phyloP scores from a whole-genome alignment of 1,139 yeast species.

The Saccharomyces hybrid region DNA sequence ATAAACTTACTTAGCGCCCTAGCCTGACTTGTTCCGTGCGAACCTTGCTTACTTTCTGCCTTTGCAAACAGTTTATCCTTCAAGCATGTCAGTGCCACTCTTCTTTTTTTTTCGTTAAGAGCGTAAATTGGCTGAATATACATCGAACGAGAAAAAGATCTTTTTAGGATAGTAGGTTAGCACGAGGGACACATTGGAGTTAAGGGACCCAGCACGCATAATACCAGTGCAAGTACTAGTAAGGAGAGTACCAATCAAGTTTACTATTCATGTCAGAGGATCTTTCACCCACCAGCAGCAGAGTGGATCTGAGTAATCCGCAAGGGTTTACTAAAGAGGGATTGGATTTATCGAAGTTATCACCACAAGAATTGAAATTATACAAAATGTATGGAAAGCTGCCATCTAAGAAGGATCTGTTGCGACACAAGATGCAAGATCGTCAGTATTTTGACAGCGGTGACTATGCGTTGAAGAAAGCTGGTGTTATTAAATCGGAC shows the following conservation, averaged over 20 bases:
- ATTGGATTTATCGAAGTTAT: constrained; percentile 48
- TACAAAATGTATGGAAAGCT: constrained; percentile 80
- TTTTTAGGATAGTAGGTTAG: not conserved
- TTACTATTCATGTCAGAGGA: constrained; percentile 13
- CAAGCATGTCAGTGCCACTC: not conserved
- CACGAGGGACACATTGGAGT: not conserved
- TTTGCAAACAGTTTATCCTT: not conserved
- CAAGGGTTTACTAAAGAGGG: constrained; percentile 14
- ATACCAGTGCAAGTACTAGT: not conserved
- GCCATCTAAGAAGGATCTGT: constrained; percentile 78
- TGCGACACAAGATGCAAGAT: constrained; percentile 73
- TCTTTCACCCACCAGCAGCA: constrained; percentile 28
- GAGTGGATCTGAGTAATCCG: constrained; percentile 16
- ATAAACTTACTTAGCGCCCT: not conserved
- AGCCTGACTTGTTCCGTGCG: not conserved
- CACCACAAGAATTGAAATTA: constrained; percentile 62
- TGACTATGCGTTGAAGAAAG: constrained; percentile 90
- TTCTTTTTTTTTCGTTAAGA: not conserved
- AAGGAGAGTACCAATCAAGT: not conserved
- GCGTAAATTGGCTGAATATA: not conserved
- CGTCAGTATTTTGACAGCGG: constrained; percentile 95
- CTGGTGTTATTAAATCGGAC: constrained; percentile 27
- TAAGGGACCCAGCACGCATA: not conserved
- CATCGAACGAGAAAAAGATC: not conserved
- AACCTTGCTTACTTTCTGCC: not conserved